Conservation (phyloP, 2,329 filamentous ascomycete genomes). For the Phyllosticta paracitricarpa region DNA sequence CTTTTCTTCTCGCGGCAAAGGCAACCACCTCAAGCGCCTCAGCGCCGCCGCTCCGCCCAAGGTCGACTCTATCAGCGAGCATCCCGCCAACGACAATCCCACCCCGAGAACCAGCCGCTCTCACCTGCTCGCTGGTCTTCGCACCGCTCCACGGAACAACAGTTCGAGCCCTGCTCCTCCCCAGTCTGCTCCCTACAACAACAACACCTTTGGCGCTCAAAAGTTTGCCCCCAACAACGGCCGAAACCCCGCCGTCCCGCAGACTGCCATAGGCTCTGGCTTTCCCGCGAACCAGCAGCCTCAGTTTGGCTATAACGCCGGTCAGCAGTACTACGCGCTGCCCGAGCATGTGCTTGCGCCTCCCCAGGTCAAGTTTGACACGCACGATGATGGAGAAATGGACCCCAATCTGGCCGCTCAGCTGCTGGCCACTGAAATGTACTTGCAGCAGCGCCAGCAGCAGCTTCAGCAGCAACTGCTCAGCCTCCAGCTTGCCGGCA, state of each 20-base stretch:
- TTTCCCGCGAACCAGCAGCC: slow-evolving; percentile 37
- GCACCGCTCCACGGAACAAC: slow-evolving; percentile 84
- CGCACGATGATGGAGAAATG: slow-evolving; percentile 61
- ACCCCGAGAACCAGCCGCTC: slow-evolving; percentile 91
- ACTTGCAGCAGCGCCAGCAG: slow-evolving; percentile 89
- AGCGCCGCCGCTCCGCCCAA: slow-evolving; percentile 65
- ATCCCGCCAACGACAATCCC: slow-evolving; percentile 46
- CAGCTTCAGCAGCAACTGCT: slow-evolving; percentile 88
- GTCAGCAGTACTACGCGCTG: slow-evolving; percentile 52
- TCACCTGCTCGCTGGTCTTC: slow-evolving; percentile 83
- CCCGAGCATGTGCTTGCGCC: slow-evolving; percentile 85
- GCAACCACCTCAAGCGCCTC: slow-evolving; percentile 81
- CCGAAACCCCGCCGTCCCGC: slow-evolving; percentile 39
- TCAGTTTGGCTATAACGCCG: slow-evolving; percentile 36
- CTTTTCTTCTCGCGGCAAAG: slow-evolving; percentile 77
- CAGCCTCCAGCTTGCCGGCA: slow-evolving; percentile 67
- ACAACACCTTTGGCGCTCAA: slow-evolving; percentile 36
- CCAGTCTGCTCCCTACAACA: slow-evolving; percentile 51
- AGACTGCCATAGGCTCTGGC: slow-evolving; percentile 48
- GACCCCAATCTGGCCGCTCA: slow-evolving; percentile 83
- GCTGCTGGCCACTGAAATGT: slow-evolving; percentile 81
- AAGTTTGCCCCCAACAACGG: slow-evolving; percentile 22
- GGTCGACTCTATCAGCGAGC: slow-evolving; percentile 54
- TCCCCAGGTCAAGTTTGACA: slow-evolving; percentile 63
- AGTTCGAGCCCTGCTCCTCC: slow-evolving; percentile 56